phyloP scores from a whole-genome alignment of 208 protist species.

The Trypanosomatidae sp. region DNA sequence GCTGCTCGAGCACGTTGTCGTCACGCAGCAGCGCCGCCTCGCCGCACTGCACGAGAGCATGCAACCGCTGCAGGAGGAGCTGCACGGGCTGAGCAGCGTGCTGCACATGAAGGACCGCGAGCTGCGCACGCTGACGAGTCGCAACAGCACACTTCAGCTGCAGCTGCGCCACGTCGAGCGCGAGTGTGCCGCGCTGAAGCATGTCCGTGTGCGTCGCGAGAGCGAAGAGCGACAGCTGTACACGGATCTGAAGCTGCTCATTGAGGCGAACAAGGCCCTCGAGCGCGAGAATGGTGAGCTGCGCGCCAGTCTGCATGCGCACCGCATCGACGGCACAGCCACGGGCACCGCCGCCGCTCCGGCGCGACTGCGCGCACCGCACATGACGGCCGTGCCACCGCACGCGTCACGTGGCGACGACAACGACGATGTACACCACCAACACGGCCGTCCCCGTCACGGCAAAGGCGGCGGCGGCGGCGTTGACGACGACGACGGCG shows the following conservation, averaged over 20 bases:
- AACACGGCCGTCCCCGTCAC: too few relatives aligned
- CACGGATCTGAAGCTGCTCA: constrained; percentile 37
- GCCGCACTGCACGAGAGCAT: constrained; percentile 7
- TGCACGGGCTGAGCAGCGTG: constrained; percentile 31
- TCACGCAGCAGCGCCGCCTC: constrained; percentile 3
- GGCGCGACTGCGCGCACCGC: background rate
- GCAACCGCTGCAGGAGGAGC: constrained; percentile 21
- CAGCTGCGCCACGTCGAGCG: constrained; percentile 40
- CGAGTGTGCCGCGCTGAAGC: constrained; percentile 12
- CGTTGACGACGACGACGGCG: too few relatives aligned
- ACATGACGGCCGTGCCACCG: background rate
- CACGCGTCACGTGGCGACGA: background rate
- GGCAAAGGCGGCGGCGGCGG: too few relatives aligned
- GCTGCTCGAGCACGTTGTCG: constrained; percentile 4
- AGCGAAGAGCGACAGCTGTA: constrained; percentile 9
- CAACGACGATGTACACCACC: background rate
- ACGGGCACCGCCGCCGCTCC: background rate
- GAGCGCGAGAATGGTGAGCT: constrained; percentile 45
- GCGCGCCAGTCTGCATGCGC: constrained; percentile 17
- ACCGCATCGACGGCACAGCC: background rate
- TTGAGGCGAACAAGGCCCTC: constrained; percentile 60
- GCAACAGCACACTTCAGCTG: constrained; percentile 19
- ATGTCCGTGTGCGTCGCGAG: constrained; percentile 4
- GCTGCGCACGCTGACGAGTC: constrained; percentile 17
- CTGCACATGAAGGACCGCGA: constrained; percentile 39